Evolutionary conservation across 352 stramenopile genomes (phyloP), one percentile per base, ranked within the genome.

Genomic region (Pythium sukuiense): DNA sequence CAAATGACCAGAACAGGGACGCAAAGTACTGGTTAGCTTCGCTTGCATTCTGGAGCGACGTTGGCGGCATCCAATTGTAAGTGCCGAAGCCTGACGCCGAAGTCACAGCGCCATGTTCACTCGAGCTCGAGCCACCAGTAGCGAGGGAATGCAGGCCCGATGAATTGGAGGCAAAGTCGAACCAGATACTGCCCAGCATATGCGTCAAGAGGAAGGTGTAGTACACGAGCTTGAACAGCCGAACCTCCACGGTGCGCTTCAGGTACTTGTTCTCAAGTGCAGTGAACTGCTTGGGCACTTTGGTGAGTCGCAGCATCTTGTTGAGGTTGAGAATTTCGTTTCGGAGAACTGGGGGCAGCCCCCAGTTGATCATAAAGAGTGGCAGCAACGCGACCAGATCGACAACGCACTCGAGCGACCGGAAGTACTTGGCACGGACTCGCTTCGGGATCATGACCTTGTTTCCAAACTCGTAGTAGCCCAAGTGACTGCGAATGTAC

Each of bases 141-240:
- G 7, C 13, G 4, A 63, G 14, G 2, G 49, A 63, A n/a, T 67
- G 64, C 2, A 76, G 14, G 26, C 64, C 55, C 5, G 69, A 76
- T 5, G 56, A 20, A 29, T 76, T 71, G 1, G 69, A 72, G 0
- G 68, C 73, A 49, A 86, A 91, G 37, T 89, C 80, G 39, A 88
- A 89, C 72, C 79, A 91, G 29, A 86, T 76, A 37, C 83, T 85
- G 6, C 77, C 83, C 6, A 87, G 75, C 0, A 76, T 71, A 53
- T 91, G 83, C 2, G 76, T 77, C 1, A 89, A 66, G 27, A 91
- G 58, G 41, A 88, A 89, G 0, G 80, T 87, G 66, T 88, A 91
- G 63, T 89, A 91, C 14, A 92, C 70, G n/a, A 92, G 55, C 68
- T 89, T 92, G 70, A 88, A 85, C 20, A 92, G 32, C 2, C 83